Base-by-base conservation (phyloP, 163 green algal genomes). In the Prototheca stagnorum region DNA sequence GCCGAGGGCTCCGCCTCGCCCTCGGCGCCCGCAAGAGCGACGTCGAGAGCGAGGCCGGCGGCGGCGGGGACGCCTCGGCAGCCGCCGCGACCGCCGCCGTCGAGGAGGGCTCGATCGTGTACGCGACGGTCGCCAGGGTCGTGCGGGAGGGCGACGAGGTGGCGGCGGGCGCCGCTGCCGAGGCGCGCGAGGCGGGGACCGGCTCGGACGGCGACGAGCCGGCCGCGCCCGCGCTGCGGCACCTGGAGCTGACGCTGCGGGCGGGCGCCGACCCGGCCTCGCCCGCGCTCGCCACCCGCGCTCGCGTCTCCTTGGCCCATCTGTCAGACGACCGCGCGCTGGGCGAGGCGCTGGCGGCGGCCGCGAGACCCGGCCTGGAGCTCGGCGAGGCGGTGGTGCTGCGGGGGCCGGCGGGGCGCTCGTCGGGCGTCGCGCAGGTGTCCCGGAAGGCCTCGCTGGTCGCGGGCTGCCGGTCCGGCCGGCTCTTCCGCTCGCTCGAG, bases 181-280 rank as follows among this genome's bases (percentile, higher is more conserved):
- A 19, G 12, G 1, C 33, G 14, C 14, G 31, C 21, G 44, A 35
- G 5, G 23, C 39, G 17, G 35, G 34, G 0, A 53, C 44, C 2
- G 48, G 51, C 2, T 86, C 95, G 62, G 68, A 95, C 37, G 74
- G 74, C 2, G 86, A 95, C 54, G 76, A 93, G 55, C 72, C 79
- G 4, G 51, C 54, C 2, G 74, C 60, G 15, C 53, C 50, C 4
- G 65, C 68, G 35, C n/a, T n/a, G n/a, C n/a, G n/a, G n/a, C 74
- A 58, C 15, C 58, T 93, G 40, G 6, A 23, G 23, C 45, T 54
- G 5, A 49, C 51, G 1, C 8, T 91, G 4, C 39, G 53, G 26
- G 47, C 63, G 7, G 81, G 81, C 0, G 21, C 29, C 0, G 42
- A 23, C 28, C n/a, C n/a, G n/a, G n/a, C n/a, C n/a, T n/a, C n/a